Base-by-base conservation (phyloP, 805 yeast species). In the Zygosaccharomyces bisporus region DNA sequence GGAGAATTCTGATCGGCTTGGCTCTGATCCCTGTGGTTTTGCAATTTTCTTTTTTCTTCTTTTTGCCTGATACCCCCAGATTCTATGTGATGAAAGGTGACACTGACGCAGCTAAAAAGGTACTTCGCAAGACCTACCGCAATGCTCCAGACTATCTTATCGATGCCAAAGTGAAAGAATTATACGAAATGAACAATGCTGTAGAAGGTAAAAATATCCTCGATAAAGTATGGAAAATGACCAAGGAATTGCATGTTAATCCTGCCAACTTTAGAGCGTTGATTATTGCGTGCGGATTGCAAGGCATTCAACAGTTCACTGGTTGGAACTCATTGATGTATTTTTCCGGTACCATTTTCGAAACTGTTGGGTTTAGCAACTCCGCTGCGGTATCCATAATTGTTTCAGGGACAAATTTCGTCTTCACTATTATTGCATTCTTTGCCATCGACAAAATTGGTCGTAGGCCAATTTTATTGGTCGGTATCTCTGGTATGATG, bases 251-350 rank as follows among this genome's bases (percentile, higher is more conserved):
- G 54, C 91, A 85, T 62, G 67, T 68, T 1, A 76, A 75, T 30
- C 86, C 87, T 31, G 82, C 95, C 1, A 90, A 91, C 66, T 79
- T 87, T 49, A 80, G 98, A 59, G 98, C 96, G 4, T 75, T 93
- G 49, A 71, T 90, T 25, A 80, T 91, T 58, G 93, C 91, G 8
- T 89, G 96, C 72, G 96, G 95, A 25, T 70, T 91, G 53, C 98
- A 93, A 69, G 96, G 95, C 46, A 84, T 93, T 58, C 98, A 91
- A 71, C 99, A 91, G 69, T 88, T 91, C 57, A 85, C 95, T 13
- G 98, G 98, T 53, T 91, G 91, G 79, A 93, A 91, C 69, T 87
- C 97, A 5, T 76, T 91, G 57, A 86, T 91, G 95, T 91, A 93
- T 71, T 91, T 90, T 67, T 84, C 95, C 39, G 81, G 95, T 27